Evolutionary conservation across 192 early-diverging fungal genomes (phyloP).

Genomic region (Coemansia erecta): DNA sequence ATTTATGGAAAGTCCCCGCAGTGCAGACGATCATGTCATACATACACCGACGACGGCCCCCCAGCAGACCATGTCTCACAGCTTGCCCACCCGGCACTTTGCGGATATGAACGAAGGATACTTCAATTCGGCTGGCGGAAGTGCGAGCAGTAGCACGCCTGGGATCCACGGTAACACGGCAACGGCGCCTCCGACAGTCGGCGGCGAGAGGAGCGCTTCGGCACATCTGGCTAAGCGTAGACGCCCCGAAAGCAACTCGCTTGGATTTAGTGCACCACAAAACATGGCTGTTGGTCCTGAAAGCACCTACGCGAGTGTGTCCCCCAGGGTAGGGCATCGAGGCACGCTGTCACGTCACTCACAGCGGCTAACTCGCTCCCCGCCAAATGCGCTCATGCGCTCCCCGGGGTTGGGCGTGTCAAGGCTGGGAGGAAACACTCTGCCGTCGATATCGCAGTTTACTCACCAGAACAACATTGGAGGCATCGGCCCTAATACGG

Average conservation of each 20-base stretch:
- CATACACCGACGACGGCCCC: neutral
- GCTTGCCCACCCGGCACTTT: constrained; percentile 25
- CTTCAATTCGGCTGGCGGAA: neutral
- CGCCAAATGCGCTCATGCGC: constrained; percentile 10
- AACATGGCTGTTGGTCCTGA: constrained; percentile 1
- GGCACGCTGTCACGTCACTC: neutral
- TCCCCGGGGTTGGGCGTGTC: constrained; percentile 21
- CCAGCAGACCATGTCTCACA: constrained; percentile 26
- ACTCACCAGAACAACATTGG: constrained; percentile 5
- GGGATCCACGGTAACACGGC: constrained; percentile 2
- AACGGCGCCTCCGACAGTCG: constrained; percentile 11
- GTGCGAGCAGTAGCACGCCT: neutral
- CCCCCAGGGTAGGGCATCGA: neutral
- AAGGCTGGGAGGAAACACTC: neutral
- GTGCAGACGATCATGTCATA: constrained; percentile 1
- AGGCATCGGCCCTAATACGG: neutral
- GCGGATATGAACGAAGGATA: constrained; percentile 24
- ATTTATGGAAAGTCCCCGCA: constrained; percentile 26
- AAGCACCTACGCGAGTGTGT: neutral
- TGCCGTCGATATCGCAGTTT: constrained; percentile 39
- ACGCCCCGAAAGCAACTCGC: constrained; percentile 3
- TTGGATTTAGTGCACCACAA: neutral
- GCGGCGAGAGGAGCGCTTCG: constrained; percentile 8
- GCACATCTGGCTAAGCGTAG: neutral
- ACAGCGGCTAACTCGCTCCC: constrained; percentile 27